Percentiles rank a stretch among this genome's conserved stretches.
phyloP scores from a whole-genome alignment of 257 asterid species.

The Jasminum sambac region DNA sequence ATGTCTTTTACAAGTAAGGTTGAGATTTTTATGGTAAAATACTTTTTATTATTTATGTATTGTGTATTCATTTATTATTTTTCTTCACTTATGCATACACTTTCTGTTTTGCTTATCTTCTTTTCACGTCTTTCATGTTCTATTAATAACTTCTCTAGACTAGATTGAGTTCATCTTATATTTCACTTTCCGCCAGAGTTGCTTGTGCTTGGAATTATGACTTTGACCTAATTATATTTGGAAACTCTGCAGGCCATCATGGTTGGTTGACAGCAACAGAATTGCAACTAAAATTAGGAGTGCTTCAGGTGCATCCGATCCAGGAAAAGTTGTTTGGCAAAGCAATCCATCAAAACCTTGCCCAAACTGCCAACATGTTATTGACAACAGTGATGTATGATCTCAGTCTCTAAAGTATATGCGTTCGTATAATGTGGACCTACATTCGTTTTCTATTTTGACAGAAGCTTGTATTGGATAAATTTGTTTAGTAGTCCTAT shows the following conservation, averaged over 20 bases:
- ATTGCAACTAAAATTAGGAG: conserved; percentile 85
- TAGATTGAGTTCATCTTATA: neutral
- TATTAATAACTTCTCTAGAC: neutral
- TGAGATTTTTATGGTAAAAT: neutral
- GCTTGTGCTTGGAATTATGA: conserved; percentile 8
- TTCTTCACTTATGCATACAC: neutral
- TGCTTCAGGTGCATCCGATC: conserved; percentile 69
- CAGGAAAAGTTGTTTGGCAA: conserved; percentile 54
- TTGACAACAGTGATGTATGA: conserved; percentile 82
- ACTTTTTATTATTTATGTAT: no score
- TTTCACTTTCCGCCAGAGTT: neutral
- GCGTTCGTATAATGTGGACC: neutral
- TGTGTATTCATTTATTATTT: no score
- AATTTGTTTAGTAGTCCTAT: no score
- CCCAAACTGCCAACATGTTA: conserved; percentile 70
- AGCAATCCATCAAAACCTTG: conserved; percentile 90
- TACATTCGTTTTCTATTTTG: neutral
- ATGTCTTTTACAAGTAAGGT: neutral
- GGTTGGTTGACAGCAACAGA: conserved; percentile 87
- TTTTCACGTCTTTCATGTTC: neutral
- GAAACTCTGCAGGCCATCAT: conserved; percentile 61
- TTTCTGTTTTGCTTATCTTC: neutral
- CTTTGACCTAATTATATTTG: conserved; percentile 12
- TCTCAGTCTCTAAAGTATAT: conserved; percentile 10
- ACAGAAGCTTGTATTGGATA: neutral